These are phyloP conservation scores for Beta macrorhiza DNA, from an alignment of 179 eudicot genomes.

Conservation along the genomic window DNA sequence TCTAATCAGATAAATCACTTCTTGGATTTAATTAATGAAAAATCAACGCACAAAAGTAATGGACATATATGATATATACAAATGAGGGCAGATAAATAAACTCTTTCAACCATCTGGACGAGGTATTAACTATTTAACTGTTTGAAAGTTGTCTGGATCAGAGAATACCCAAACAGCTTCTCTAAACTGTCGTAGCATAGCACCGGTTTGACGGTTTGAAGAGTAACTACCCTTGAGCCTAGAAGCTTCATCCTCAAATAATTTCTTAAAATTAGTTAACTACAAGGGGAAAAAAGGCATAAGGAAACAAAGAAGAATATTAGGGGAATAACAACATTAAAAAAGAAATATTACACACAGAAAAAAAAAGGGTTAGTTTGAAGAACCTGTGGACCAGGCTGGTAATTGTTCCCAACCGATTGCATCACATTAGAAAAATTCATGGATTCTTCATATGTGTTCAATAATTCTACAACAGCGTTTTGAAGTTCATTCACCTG, in stretches of 20 bases:
- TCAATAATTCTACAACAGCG: constrained; percentile 51
- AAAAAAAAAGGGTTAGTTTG: background rate
- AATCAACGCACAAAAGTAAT: background rate
- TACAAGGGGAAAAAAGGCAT: constrained; percentile 27
- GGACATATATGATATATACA: background rate
- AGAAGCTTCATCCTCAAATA: constrained; percentile 52
- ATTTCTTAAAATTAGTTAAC: constrained; percentile 62
- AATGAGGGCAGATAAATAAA: background rate
- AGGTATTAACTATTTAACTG: background rate
- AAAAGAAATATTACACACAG: background rate
- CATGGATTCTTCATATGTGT: constrained; percentile 53
- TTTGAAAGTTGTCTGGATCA: constrained; percentile 5
- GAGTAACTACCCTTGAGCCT: constrained; percentile 46
- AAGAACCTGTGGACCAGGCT: constrained; percentile 56
- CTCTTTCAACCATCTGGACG: background rate
- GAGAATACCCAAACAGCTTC: constrained; percentile 86
- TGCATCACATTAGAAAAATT: constrained; percentile 54
- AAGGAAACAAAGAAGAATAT: background rate
- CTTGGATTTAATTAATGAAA: background rate
- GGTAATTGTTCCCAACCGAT: constrained; percentile 51
- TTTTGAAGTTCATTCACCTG: constrained; percentile 85
- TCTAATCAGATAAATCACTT: constrained; percentile 1
- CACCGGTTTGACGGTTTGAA: constrained; percentile 43
- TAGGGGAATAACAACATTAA: constrained; percentile 4
- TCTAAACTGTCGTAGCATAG: constrained; percentile 61